Evolutionary conservation across 1,284 basidiomycete species (phyloP).

Genomic region (Ceratobasidium sp.): DNA sequence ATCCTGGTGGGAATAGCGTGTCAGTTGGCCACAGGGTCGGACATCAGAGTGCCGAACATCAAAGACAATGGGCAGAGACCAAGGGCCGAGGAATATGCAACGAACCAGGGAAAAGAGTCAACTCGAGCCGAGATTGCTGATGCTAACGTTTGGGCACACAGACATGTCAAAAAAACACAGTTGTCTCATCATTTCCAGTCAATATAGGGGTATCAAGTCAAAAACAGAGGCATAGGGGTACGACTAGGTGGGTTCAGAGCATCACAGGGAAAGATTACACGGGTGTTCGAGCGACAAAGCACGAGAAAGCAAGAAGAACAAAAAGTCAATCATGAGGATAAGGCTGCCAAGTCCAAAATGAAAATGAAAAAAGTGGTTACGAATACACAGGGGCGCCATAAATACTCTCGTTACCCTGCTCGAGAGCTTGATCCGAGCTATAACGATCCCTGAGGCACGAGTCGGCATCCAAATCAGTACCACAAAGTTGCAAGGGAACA

Average conservation of each 20-base stretch:
- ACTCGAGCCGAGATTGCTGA: background rate
- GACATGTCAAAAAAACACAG: background rate
- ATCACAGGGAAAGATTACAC: constrained; percentile 4
- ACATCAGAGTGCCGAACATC: background rate
- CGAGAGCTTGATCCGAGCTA: constrained; percentile 2
- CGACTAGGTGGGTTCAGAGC: background rate
- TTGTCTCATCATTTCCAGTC: constrained; percentile 9
- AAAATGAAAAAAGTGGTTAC: background rate
- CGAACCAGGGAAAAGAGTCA: background rate
- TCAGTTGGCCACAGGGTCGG: constrained; percentile 21
- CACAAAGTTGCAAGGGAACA: background rate
- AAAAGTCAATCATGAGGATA: constrained; percentile 1
- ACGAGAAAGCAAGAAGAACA: background rate
- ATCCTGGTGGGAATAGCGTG: constrained; percentile 24
- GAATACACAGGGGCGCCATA: constrained; percentile 27
- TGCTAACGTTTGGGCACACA: background rate
- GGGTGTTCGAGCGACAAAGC: constrained; percentile 4
- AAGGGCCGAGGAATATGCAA: background rate
- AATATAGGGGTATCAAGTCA: constrained; percentile 26
- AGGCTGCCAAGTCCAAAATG: background rate
- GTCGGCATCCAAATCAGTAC: background rate
- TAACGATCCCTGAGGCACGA: constrained; percentile 24
- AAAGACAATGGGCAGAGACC: background rate
- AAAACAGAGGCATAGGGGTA: constrained; percentile 10
- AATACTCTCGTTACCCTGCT: constrained; percentile 29